A percentile compares a stretch with the other conserved stretches of the same genome.
These are phyloP conservation scores for Pneumocystis canis DNA, from an alignment of 1,139 yeast genomes.

Conservation along the genomic window DNA sequence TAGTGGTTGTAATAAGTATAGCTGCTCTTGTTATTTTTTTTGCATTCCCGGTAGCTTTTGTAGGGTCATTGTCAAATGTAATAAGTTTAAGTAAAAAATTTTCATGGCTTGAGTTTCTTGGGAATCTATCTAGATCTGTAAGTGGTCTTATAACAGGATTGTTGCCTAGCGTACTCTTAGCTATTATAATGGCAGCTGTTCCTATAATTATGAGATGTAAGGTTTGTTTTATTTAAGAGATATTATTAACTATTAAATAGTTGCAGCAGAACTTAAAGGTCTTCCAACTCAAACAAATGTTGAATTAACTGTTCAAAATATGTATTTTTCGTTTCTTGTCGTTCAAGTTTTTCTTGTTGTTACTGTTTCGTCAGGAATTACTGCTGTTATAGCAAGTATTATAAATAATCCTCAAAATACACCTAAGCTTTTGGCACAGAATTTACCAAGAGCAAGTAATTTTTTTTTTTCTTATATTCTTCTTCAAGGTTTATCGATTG, in stretches of 20 bases:
- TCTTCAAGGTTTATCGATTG: conserved; percentile 73
- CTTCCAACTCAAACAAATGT: conserved; percentile 52
- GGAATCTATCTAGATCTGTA: conserved; percentile 48
- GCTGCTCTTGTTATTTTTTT: conserved; percentile 63
- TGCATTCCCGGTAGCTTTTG: conserved; percentile 92
- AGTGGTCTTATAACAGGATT: conserved; percentile 76
- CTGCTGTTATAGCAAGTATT: conserved; percentile 58
- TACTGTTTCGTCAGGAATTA: conserved; percentile 67
- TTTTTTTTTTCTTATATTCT: conserved; percentile 53
- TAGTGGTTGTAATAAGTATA: conserved; percentile 35
- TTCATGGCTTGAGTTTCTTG: conserved; percentile 54
- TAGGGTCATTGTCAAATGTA: conserved; percentile 81
- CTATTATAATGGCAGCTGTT: conserved; percentile 68
- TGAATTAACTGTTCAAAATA: conserved; percentile 68
- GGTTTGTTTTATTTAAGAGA: conserved; percentile 33
- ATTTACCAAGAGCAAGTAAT: conserved; percentile 80
- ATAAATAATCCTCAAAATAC: conserved; percentile 50
- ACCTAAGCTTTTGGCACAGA: conserved; percentile 47
- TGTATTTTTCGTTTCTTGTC: conserved; percentile 81
- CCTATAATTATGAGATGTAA: conserved; percentile 64
- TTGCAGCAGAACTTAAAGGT: conserved; percentile 37
- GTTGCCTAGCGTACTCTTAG: conserved; percentile 69
- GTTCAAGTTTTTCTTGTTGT: conserved; percentile 71
- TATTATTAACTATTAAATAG: neutral
- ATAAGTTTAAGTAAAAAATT: conserved; percentile 53